These are phyloP conservation scores for Aspergillus oerlinghausenensis DNA, from an alignment of 2,329 filamentous ascomycete species.

Conservation along the genomic window DNA sequence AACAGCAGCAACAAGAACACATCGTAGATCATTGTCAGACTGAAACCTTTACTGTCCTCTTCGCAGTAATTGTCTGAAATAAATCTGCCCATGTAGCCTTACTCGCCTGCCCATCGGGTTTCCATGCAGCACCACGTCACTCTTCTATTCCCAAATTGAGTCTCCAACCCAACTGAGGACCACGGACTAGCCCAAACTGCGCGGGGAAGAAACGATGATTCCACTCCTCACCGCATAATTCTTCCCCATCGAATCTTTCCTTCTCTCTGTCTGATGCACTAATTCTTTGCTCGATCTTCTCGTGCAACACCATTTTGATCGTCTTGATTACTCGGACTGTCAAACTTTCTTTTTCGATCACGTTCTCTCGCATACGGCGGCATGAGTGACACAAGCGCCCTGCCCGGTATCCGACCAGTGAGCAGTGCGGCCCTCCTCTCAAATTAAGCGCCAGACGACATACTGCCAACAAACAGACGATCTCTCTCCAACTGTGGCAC, in stretches of 20 bases:
- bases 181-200: neutral
- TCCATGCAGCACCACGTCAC: constrained; percentile 29
- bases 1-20: neutral
- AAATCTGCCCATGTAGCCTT: neutral
- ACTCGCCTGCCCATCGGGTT: constrained; percentile 16
- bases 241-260: constrained; percentile 1
- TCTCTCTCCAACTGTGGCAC: constrained; percentile 2
- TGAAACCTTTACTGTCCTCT: neutral
- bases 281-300: constrained; percentile 4
- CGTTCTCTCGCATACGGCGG: constrained; percentile 12
- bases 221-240: constrained; percentile 18
- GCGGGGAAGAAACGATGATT: constrained; percentile 14
- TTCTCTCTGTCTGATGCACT: constrained; percentile 10
- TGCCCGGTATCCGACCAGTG: constrained; percentile 21
- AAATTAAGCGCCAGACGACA: constrained; percentile 30
- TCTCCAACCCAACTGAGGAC: constrained; percentile 1
- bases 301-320: constrained; percentile 2
- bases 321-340: neutral
- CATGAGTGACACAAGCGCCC: constrained; percentile 29
- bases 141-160: constrained; percentile 13
- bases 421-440: constrained; percentile 12
- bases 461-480: neutral
- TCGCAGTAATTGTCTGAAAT: neutral
- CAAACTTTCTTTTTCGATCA: constrained; percentile 1
- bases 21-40: neutral